Conservation (phyloP, 345 rosid species). For the Cardamine chenopodiifolia region DNA sequence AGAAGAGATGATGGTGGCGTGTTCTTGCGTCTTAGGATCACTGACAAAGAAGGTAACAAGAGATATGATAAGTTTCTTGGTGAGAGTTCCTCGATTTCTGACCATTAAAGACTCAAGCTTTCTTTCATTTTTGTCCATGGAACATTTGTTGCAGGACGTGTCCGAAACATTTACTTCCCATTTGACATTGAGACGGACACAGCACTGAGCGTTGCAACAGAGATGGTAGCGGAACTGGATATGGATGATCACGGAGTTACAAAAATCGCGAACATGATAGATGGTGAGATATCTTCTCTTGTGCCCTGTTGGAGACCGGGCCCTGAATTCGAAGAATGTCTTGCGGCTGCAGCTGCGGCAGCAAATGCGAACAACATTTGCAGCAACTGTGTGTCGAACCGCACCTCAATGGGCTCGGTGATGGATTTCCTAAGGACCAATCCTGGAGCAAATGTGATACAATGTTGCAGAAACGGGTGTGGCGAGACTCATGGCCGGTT, state of each 20-base stretch:
- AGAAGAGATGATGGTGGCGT: constrained; percentile 66
- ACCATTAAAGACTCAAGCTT: constrained; percentile 1
- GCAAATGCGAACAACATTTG: constrained; percentile 63
- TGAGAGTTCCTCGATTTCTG: constrained; percentile 5
- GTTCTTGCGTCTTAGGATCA: constrained; percentile 80
- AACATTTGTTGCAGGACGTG: constrained; percentile 56
- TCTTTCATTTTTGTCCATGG: not conserved
- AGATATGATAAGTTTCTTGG: not conserved
- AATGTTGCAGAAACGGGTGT: constrained; percentile 72
- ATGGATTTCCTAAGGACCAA: constrained; percentile 65
- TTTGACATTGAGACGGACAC: constrained; percentile 82
- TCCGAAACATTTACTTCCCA: constrained; percentile 86
- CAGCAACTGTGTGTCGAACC: constrained; percentile 75
- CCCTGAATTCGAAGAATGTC: constrained; percentile 72
- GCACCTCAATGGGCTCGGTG: constrained; percentile 84
- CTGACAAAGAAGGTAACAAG: constrained; percentile 82
- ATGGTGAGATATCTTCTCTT: constrained; percentile 76
- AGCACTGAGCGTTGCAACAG: constrained; percentile 88
- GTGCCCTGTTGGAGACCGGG: constrained; percentile 90
- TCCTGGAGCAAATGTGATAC: constrained; percentile 57
- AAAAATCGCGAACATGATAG: constrained; percentile 88
- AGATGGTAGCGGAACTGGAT: constrained; percentile 95
- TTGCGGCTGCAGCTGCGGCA: constrained; percentile 41
- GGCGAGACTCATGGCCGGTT: constrained; percentile 92
- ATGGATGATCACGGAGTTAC: constrained; percentile 88